phyloP scores from a whole-genome alignment of 768 basidiomycete genomes.

The Leccinum rimulosum region DNA sequence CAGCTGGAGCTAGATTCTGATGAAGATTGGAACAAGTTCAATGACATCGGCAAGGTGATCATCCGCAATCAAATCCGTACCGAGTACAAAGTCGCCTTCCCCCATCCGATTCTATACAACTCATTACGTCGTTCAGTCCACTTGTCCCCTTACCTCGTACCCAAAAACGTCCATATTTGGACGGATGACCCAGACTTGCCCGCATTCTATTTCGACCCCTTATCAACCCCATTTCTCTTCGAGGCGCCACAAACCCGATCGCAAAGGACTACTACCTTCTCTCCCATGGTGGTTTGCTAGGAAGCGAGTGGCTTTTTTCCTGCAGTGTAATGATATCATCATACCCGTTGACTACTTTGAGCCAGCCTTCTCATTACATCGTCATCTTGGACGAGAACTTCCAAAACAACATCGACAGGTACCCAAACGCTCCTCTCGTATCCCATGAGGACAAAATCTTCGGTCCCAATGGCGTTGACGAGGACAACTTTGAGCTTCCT shows the following conservation, averaged over 20 bases:
- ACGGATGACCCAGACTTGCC: slow-evolving; percentile 99
- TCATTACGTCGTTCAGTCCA: slow-evolving; percentile 93
- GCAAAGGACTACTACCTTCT: too few species aligned
- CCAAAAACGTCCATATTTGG: slow-evolving; percentile 98
- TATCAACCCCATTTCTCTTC: slow-evolving; percentile 93
- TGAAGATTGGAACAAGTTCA: slow-evolving; percentile 99
- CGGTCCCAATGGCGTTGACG: slow-evolving; percentile 80
- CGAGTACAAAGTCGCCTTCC: slow-evolving; percentile 99
- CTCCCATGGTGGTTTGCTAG: too few species aligned
- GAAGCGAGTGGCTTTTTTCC: too few species aligned
- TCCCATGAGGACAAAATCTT: slow-evolving; percentile 93
- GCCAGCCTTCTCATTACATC: too few species aligned
- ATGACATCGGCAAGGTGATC: slow-evolving; percentile 99
- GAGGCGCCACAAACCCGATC: slow-evolving; percentile 76
- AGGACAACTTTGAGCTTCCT: slow-evolving; percentile 86
- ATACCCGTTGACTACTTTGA: too few species aligned
- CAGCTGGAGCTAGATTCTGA: slow-evolving; percentile 92
- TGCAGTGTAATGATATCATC: too few species aligned
- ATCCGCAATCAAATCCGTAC: slow-evolving; percentile 98
- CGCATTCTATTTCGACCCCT: slow-evolving; percentile 99
- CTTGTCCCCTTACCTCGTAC: slow-evolving; percentile 86
- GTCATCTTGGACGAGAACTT: too few species aligned
- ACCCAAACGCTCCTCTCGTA: slow-evolving; percentile 76
- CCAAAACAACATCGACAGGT: too few species aligned
- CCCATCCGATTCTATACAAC: slow-evolving; percentile 86